phyloP scores from a whole-genome alignment of 768 basidiomycete species.

The Cystofilobasidium bisporidii region DNA sequence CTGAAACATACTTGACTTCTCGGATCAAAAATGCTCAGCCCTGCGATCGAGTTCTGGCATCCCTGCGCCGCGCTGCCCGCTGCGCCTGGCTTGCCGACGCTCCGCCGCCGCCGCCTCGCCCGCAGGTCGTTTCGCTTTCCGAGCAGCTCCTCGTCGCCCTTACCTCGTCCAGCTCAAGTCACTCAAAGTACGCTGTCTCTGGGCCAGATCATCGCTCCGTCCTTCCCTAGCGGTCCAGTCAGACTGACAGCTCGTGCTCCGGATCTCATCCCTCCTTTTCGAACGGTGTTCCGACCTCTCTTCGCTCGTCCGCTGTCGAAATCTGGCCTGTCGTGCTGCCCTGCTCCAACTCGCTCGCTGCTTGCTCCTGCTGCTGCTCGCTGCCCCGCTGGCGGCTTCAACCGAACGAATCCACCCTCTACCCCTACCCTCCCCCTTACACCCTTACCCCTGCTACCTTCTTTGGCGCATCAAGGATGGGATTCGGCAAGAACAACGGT shows the following conservation, averaged over 20 bases:
- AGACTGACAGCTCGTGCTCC: background rate
- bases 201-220: too few relatives aligned
- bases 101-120: too few relatives aligned
- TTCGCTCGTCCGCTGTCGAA: background rate
- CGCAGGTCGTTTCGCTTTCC: background rate
- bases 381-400: background rate
- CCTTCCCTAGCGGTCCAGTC: background rate
- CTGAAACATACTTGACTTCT: too few relatives aligned
- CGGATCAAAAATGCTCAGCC: too few relatives aligned
- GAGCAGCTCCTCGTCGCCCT: background rate
- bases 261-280: background rate
- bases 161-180: constrained; percentile 7
- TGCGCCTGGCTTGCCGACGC: too few relatives aligned
- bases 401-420: too few relatives aligned
- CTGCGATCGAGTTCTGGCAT: too few relatives aligned
- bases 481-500: constrained; percentile 69
- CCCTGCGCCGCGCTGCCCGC: too few relatives aligned
- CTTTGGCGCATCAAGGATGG: constrained; percentile 45
- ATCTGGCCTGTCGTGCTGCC: too few relatives aligned
- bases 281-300: background rate
- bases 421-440: background rate
- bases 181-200: constrained; percentile 1
- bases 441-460: too few relatives aligned
- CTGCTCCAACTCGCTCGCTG: background rate
- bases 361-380: background rate